Conservation (phyloP, 768 basidiomycete species). For the Serendipita indica region DNA sequence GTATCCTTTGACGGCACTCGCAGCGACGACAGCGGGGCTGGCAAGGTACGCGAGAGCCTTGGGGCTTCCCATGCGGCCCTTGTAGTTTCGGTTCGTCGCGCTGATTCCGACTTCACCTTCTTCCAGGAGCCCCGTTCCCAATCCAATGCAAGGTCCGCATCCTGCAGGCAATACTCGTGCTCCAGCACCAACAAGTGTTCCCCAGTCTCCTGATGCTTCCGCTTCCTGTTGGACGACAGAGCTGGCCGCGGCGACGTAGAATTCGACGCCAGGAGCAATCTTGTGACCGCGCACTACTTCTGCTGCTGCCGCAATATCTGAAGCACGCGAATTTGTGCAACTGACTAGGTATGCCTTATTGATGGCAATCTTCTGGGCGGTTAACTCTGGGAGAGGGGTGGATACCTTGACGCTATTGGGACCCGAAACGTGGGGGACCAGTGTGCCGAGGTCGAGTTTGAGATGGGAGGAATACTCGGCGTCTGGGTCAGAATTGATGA, state of each 20-base stretch:
- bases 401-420: conserved; percentile 97
- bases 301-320: conserved; percentile 86
- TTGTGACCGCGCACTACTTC: conserved; percentile 69
- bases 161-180: conserved; percentile 89
- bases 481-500: conserved; percentile 52
- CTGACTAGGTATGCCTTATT: conserved; percentile 97
- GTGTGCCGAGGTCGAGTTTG: conserved; percentile 79
- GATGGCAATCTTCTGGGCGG: conserved; percentile 58
- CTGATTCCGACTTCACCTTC: conserved; percentile 95
- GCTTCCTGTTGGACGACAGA: conserved; percentile 84
- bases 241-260: conserved; percentile 93
- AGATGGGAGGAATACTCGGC: conserved; percentile 80
- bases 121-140: conserved; percentile 82
- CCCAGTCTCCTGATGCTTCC: conserved; percentile 79
- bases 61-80: conserved; percentile 95
- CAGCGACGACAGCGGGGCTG: conserved; percentile 92
- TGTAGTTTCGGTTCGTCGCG: conserved; percentile 97
- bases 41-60: conserved; percentile 92
- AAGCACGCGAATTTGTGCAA: conserved; percentile 93
- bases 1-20: conserved; percentile 82
- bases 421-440: conserved; percentile 91
- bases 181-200: conserved; percentile 66
- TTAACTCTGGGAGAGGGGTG: conserved; percentile 79
- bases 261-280: conserved; percentile 81
- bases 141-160: conserved; percentile 95